Conservation (phyloP, 1,284 basidiomycete species). For the Porodaedalea pini region DNA sequence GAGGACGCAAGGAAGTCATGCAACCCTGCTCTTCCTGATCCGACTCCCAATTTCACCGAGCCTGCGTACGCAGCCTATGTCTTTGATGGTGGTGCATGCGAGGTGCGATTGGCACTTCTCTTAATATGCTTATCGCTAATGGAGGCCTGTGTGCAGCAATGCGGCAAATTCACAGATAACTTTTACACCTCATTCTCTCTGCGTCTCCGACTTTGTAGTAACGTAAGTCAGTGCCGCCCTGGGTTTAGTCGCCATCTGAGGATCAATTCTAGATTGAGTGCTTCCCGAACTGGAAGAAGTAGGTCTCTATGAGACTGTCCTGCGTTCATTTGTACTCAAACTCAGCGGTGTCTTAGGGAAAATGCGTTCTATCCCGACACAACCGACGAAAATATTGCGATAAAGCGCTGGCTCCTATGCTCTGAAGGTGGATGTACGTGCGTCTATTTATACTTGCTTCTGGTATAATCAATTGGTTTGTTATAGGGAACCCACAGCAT, state of each 20-base stretch:
- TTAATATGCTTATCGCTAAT: not conserved
- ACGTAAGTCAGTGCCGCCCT: constrained; percentile 28
- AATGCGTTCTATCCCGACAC: not conserved
- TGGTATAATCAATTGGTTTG: too few relatives aligned
- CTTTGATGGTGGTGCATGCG: constrained; percentile 55
- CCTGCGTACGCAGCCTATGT: constrained; percentile 54
- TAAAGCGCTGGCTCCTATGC: not conserved
- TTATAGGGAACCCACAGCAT: too few relatives aligned
- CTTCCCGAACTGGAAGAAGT: constrained; percentile 5
- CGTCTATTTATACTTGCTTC: not conserved
- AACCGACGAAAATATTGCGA: not conserved
- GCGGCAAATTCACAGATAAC: constrained; percentile 28
- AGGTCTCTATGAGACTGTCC: too few relatives aligned
- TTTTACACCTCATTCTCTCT: constrained; percentile 45
- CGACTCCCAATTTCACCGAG: constrained; percentile 38
- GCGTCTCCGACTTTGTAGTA: constrained; percentile 40
- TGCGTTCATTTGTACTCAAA: too few relatives aligned
- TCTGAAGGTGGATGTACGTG: not conserved
- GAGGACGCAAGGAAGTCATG: constrained; percentile 38
- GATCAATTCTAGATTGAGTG: constrained; percentile 5
- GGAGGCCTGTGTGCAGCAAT: constrained; percentile 18
- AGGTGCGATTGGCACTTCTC: constrained; percentile 36
- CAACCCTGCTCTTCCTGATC: constrained; percentile 42
- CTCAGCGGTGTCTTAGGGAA: too few relatives aligned
- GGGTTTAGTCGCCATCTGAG: too few relatives aligned